phyloP scores from a whole-genome alignment of 2,329 filamentous ascomycete species.

The Aspergillus udagawae region DNA sequence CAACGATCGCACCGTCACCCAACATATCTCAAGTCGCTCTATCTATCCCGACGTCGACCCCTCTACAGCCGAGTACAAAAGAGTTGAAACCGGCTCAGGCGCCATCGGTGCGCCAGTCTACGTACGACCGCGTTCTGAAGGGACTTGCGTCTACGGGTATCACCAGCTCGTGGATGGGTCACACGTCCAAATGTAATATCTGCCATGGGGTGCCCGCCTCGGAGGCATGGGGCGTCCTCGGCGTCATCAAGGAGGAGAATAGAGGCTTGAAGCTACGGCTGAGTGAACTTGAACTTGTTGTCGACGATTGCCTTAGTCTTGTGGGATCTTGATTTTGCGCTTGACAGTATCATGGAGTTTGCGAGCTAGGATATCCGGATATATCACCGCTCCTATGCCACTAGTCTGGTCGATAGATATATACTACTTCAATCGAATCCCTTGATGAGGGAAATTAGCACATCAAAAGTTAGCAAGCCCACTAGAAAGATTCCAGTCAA shows the following conservation, averaged over 20 bases:
- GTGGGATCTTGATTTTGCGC: slow-evolving; percentile 33
- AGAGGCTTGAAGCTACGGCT: slow-evolving; percentile 49
- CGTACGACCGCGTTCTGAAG: slow-evolving; percentile 44
- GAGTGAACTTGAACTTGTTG: slow-evolving; percentile 49
- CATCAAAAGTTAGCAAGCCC: too few relatives aligned
- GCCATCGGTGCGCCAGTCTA: slow-evolving; percentile 23
- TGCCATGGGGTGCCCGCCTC: slow-evolving; percentile 39
- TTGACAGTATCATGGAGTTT: not conserved
- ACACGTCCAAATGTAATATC: slow-evolving; percentile 34
- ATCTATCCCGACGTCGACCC: slow-evolving; percentile 28
- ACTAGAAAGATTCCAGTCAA: not conserved
- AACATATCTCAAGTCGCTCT: slow-evolving; percentile 34
- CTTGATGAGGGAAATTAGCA: not conserved
- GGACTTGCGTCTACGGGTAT: slow-evolving; percentile 34
- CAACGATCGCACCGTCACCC: slow-evolving; percentile 34
- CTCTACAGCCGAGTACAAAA: slow-evolving; percentile 29
- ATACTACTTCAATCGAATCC: not conserved
- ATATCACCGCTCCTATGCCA: not conserved
- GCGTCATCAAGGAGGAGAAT: slow-evolving; percentile 54
- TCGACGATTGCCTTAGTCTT: slow-evolving; percentile 55
- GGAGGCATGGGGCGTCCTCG: slow-evolving; percentile 52
- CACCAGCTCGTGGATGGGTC: slow-evolving; percentile 27
- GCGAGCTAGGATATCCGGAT: not conserved
- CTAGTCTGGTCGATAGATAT: not conserved
- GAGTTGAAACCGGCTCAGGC: slow-evolving; percentile 21